Base-by-base conservation (phyloP, 257 asterid genomes). In the Penstemon davidsonii region DNA sequence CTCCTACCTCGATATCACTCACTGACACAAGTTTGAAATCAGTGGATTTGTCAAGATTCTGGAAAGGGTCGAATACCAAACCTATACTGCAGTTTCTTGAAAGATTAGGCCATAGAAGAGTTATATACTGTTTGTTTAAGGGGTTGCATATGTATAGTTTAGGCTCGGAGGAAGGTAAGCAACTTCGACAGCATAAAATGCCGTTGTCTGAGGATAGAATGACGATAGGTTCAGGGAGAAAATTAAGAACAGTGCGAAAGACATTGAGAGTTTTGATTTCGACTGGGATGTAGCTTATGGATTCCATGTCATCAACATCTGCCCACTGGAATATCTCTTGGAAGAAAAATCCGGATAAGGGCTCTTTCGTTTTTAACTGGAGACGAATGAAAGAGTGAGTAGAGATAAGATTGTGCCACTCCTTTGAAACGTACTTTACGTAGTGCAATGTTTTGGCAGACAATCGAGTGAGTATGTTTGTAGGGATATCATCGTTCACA, bases 131-230 rank as follows among this genome's bases (percentile, higher is more conserved):
- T 64, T 75, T 82, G 55, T 75, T 90, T 80, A 90, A 56, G 0
- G 96, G 96, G 65, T 90, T 87, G 83, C 97, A 90, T 36, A 87
- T 60, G 62, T 82, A 86, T 4, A 84, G 50, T 60, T 44, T 51
- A 5, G 87, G 89, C 6, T 49, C 5, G 0, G 58, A 2, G 64
- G 62, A 67, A 36, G 91, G 86, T 37, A 79, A 78, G 66, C 74
- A 52, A 55, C 88, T 82, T 19, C 93, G 86, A 65, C 95, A 87
- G 68, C 94, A 90, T 0, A 85, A 10, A 0, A 88, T 78, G 59
- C 96, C 96, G 5, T 83, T 75, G 78, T 71, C 79, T 3, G 86
- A 75, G 8, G 85, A 80, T 71, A 83, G 60, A 67, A 83, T 53
- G 33, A 79, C 80, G 37, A 84, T 82, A 15, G 47, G 58, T 45